Percentiles rank a stretch among this genome's conserved stretches.
Conservation (phyloP, 163 green algal genomes). For the Prototheca cutis region DNA sequence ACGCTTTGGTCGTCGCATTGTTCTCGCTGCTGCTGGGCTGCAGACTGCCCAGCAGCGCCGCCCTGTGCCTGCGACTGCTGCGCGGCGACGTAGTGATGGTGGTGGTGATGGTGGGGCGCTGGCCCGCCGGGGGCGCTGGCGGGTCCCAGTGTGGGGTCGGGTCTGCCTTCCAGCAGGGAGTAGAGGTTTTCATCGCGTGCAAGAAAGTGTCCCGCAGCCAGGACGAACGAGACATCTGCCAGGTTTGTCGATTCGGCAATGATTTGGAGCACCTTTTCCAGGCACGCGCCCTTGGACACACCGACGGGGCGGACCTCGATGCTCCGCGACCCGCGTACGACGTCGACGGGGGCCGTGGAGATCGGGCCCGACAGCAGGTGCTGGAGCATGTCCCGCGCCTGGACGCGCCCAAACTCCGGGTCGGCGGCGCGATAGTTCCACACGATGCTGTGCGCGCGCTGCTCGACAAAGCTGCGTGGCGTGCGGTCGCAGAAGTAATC, state of each 20-base stretch:
- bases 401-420: constrained; percentile 77
- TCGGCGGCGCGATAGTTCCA: constrained; percentile 98
- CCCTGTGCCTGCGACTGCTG: too few relatives aligned
- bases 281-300: constrained; percentile 85
- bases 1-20: too few relatives aligned
- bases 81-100: too few relatives aligned
- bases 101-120: too few relatives aligned
- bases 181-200: constrained; percentile 87
- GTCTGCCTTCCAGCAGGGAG: constrained; percentile 63
- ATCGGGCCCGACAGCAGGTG: constrained; percentile 97
- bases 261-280: constrained; percentile 60
- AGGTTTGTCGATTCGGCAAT: constrained; percentile 40
- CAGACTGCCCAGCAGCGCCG: too few relatives aligned
- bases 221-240: constrained; percentile 65
- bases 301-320: constrained; percentile 88
- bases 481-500: constrained; percentile 99
- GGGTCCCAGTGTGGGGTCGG: constrained; percentile 8
- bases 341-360: constrained; percentile 90
- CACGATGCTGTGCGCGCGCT: constrained; percentile 80
- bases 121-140: neutral
- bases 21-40: too few relatives aligned
- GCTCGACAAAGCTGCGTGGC: constrained; percentile 80
- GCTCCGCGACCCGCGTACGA: constrained; percentile 75
- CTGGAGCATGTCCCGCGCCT: constrained; percentile 79
- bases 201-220: constrained; percentile 75